Conservation (phyloP, 2,329 filamentous ascomycete genomes). For the Dactylellina haptotyla region DNA sequence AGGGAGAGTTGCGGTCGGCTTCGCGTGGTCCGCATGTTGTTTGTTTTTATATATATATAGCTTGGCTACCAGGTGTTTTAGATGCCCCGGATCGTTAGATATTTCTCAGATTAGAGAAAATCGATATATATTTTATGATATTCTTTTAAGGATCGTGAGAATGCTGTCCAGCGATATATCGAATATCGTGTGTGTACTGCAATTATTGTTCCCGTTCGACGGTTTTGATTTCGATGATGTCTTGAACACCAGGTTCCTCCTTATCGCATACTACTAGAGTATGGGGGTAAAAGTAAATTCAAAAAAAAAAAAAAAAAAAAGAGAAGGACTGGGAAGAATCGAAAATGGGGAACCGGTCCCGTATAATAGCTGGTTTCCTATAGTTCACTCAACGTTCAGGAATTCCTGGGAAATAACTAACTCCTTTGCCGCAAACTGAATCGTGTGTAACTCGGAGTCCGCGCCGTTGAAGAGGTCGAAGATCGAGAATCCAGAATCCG, state of each 20-base stretch:
- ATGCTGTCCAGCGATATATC: conserved; percentile 35
- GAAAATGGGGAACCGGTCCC: conserved; percentile 31
- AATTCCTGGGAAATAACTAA: not conserved
- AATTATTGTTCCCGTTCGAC: conserved; percentile 1
- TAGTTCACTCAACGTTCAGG: not conserved
- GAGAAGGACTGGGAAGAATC: not conserved
- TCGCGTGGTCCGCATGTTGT: conserved; percentile 21
- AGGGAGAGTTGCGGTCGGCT: conserved; percentile 23
- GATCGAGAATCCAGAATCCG: conserved; percentile 14
- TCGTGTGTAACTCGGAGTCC: not conserved
- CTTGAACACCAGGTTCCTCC: conserved; percentile 2
- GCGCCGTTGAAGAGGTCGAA: not conserved
- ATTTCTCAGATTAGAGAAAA: not conserved
- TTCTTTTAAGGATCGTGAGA: not conserved
- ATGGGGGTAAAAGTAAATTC: not conserved
- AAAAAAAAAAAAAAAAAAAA: conserved; percentile 4
- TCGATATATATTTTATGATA: conserved; percentile 1
- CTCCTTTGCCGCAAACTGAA: not conserved
- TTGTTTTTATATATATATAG: conserved; percentile 16
- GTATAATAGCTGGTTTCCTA: conserved; percentile 7
- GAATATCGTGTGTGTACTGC: conserved; percentile 7
- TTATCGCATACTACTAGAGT: not conserved
- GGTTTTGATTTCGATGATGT: not conserved
- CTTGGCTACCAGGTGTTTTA: too few species aligned
- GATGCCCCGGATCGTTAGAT: too few species aligned